phyloP scores from a whole-genome alignment of 2,329 filamentous ascomycete species.

The Alternaria sp. region DNA sequence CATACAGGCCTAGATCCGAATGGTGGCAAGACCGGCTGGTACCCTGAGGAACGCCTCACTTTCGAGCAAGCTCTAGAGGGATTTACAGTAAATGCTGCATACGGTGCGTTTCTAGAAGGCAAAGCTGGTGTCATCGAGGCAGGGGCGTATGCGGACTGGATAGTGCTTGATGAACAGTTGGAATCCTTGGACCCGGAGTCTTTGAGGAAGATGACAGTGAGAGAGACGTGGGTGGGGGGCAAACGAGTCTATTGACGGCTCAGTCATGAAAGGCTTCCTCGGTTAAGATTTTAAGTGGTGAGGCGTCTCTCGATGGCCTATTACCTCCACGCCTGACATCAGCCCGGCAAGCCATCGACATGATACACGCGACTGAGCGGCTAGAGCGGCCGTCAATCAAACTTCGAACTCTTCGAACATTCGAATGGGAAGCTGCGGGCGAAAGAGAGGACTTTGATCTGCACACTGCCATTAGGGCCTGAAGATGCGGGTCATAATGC shows the following conservation, averaged over 20 bases:
- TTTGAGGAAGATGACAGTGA: conserved; percentile 64
- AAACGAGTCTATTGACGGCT: conserved; percentile 48
- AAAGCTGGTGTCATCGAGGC: conserved; percentile 66
- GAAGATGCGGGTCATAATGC: conserved; percentile 4
- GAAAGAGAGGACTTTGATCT: background rate
- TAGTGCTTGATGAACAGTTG: conserved; percentile 70
- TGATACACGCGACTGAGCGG: background rate
- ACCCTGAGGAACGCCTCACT: conserved; percentile 66
- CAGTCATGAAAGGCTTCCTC: conserved; percentile 19
- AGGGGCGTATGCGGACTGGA: conserved; percentile 74
- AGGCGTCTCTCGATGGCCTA: background rate
- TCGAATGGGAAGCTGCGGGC: background rate
- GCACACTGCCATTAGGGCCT: background rate
- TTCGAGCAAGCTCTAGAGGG: conserved; percentile 68
- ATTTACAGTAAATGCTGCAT: conserved; percentile 68
- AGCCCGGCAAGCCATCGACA: background rate
- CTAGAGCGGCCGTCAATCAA: background rate
- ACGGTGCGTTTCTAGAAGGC: conserved; percentile 67
- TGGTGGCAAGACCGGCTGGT: conserved; percentile 64
- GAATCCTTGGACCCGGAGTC: conserved; percentile 60
- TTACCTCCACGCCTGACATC: background rate
- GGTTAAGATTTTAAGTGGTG: background rate
- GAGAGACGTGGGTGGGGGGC: conserved; percentile 75
- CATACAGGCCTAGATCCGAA: conserved; percentile 54
- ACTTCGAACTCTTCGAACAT: background rate